Evolutionary conservation across 805 yeast species (phyloP), one percentile per base, ranked within the genome.

Genomic region (Candida montana): DNA sequence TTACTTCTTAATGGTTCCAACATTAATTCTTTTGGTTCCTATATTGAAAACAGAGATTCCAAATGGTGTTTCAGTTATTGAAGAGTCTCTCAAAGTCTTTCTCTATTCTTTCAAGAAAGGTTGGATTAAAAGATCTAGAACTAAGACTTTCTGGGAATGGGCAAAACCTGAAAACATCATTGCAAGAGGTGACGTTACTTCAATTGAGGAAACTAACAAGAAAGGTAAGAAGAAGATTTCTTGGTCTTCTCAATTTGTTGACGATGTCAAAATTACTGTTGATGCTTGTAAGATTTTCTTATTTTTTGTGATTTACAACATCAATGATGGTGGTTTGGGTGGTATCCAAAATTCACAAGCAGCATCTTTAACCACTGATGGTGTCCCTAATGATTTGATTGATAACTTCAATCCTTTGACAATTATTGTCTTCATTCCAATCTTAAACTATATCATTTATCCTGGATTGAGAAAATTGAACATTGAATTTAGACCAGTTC

Each of bases 371-470:
- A 75, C 80, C 51, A 66, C 74, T 39, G 86, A 83, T 58, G 83
- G 85, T 21, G 69, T 83, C 50, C 91, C 95, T 48, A 84, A 84
- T 57, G 93, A 84, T 68, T 69, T 83, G 51, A 72, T 83, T 68
- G 83, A 79, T 62, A 81, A 78, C 54, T 74, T 84, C 50, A 83
- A 84, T 59, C 82, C 93, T 19, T 65, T 84, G 49, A 81, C 86
- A 27, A 73, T 84, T 51, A 81, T 84, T 49, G 66, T 84, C n/a
- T 79, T 82, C 61, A 81, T 84, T 49, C 95, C 95, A 42, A 67
- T 83, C 49, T 71, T 72, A 60, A 86, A 83, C 61, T 61, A 68
- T 43, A 49, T 71, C 7, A 40, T 81, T 9, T 84, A 75, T 61
- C 83, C 83, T 27, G 44, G 55, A 26, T 60, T 77, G 45, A 68